Evolutionary conservation across 495 filamentous ascomycete genomes (phyloP).

Genomic region (Podospora tetraspora): DNA sequence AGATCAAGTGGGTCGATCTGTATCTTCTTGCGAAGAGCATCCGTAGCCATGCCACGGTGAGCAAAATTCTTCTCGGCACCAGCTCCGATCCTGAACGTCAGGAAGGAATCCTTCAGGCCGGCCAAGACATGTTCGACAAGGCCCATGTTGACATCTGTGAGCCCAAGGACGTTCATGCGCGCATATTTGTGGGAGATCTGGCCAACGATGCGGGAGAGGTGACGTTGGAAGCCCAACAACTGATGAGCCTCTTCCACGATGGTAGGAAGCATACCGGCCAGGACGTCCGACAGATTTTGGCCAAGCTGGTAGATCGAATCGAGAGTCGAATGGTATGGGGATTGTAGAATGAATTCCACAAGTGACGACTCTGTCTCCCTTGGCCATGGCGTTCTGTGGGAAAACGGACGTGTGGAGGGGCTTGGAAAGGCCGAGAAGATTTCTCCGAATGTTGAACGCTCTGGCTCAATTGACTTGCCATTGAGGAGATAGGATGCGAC

Average conservation of each 20-base stretch:
- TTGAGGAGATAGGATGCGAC: slow-evolving; percentile 33
- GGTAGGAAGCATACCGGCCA: slow-evolving; percentile 21
- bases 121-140: slow-evolving; percentile 29
- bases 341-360: slow-evolving; percentile 28
- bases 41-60: slow-evolving; percentile 2
- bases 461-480: background rate
- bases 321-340: slow-evolving; percentile 29
- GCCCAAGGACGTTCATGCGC: slow-evolving; percentile 37
- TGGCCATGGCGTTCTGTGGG: slow-evolving; percentile 18
- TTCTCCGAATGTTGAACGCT: slow-evolving; percentile 2
- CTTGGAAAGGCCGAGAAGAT: background rate
- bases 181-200: slow-evolving; percentile 42
- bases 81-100: slow-evolving; percentile 26
- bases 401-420: background rate
- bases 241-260: slow-evolving; percentile 30
- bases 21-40: slow-evolving; percentile 19
- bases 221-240: slow-evolving; percentile 27
- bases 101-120: slow-evolving; percentile 32
- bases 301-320: slow-evolving; percentile 25
- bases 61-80: slow-evolving; percentile 18
- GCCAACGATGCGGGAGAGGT: slow-evolving; percentile 32
- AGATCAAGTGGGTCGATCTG: slow-evolving; percentile 26
- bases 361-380: slow-evolving; percentile 31
- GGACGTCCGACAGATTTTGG: slow-evolving; percentile 22
- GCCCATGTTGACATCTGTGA: slow-evolving; percentile 27